A percentile compares a stretch with the other conserved stretches of the same genome.
Conservation (phyloP, 129 eudicot species). For the Lonicera japonica region DNA sequence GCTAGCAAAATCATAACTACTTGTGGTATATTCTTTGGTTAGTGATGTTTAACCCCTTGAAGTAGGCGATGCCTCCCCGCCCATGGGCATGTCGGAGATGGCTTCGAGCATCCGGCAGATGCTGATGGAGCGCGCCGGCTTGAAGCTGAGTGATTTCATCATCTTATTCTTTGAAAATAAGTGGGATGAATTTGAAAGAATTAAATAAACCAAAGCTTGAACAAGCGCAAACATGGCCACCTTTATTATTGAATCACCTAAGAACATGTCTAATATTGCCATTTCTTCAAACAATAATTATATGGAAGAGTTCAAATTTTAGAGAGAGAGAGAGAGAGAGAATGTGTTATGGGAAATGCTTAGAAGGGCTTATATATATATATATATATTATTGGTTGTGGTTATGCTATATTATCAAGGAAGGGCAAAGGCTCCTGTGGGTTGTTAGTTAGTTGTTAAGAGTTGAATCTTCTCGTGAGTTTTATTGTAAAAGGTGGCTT, state of each 20-base stretch:
- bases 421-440: too few species aligned
- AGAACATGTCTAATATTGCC: slow-evolving; percentile 17
- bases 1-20: too few species aligned
- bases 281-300: background rate
- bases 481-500: too few species aligned
- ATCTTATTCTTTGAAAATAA: slow-evolving; percentile 34
- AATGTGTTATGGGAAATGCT: too few species aligned
- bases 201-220: slow-evolving; percentile 47
- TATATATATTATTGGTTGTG: too few species aligned
- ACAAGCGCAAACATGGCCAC: slow-evolving; percentile 38
- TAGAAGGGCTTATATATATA: too few species aligned
- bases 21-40: too few species aligned
- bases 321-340: too few species aligned
- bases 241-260: slow-evolving; percentile 23
- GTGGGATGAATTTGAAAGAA: slow-evolving; percentile 38
- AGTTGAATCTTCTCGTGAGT: too few species aligned
- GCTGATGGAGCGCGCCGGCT: slow-evolving; percentile 33
- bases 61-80: slow-evolving; percentile 30
- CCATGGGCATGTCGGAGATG: slow-evolving; percentile 39
- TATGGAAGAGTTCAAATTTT: too few species aligned
- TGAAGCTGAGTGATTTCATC: slow-evolving; percentile 48
- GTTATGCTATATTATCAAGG: too few species aligned
- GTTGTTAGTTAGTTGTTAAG: too few species aligned
- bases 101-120: slow-evolving; percentile 41
- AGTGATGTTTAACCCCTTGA: background rate